Conservation (phyloP, 75 land plant genomes). For the Selaginella tamariscina region DNA sequence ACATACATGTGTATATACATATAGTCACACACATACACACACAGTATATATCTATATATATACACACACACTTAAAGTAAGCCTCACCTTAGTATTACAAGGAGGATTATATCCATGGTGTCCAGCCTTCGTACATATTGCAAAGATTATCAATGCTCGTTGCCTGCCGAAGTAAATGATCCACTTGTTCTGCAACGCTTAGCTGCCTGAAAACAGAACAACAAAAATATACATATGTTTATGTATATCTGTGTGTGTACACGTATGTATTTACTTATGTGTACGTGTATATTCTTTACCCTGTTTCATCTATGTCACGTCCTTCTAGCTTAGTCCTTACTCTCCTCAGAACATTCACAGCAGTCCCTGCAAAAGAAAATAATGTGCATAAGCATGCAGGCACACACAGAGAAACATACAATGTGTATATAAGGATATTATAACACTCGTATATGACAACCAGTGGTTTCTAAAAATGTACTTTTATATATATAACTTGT, state of each 20-base stretch:
- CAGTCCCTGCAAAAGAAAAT: conserved; percentile 21
- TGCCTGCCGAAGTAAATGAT: conserved; percentile 75
- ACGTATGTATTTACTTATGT: too few species aligned
- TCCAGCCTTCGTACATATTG: conserved; percentile 99
- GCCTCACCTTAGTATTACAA: too few species aligned
- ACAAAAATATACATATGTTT: not conserved
- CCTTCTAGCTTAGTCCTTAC: conserved; percentile 84
- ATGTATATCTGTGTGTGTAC: too few species aligned
- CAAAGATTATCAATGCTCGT: conserved; percentile 87
- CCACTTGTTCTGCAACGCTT: conserved; percentile 78
- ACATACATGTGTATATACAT: too few species aligned
- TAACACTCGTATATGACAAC: too few species aligned
- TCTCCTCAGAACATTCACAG: conserved; percentile 67
- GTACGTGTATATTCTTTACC: conserved; percentile 30
- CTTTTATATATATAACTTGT: too few species aligned
- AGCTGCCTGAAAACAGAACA: conserved; percentile 42
- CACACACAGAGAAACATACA: not conserved
- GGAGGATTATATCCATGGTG: conserved; percentile 94
- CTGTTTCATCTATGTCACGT: conserved; percentile 46
- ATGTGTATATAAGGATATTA: too few species aligned
- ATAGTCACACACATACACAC: too few species aligned
- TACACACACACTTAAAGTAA: too few species aligned
- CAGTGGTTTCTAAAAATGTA: too few species aligned
- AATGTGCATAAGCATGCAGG: not conserved
- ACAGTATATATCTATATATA: too few species aligned